Percentiles rank a stretch among this genome's conserved stretches.
Evolutionary conservation across 352 stramenopile genomes (phyloP).

Genomic region (Globisporangium yorkense): DNA sequence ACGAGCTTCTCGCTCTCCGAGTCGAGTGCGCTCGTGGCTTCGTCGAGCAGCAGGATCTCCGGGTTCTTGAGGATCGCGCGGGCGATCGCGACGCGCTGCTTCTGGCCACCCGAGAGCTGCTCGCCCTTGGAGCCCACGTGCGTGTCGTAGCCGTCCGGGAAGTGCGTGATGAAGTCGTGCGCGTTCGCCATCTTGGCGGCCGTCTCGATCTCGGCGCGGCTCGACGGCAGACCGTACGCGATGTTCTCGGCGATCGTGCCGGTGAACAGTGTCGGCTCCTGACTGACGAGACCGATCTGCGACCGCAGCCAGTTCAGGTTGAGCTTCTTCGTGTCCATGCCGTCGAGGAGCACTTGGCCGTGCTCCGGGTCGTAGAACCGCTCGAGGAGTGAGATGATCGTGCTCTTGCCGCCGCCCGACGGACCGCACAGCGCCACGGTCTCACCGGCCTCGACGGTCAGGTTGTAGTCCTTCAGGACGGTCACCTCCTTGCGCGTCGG

Average conservation of each 20-base stretch:
- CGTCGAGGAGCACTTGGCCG: conserved; percentile 18
- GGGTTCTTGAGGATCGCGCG: conserved; percentile 45
- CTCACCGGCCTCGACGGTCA: conserved; percentile 17
- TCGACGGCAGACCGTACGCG: conserved; percentile 28
- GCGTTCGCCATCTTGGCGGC: conserved; percentile 83
- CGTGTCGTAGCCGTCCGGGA: conserved; percentile 85
- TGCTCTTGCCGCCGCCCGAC: conserved; percentile 25
- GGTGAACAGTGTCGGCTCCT: conserved; percentile 66
- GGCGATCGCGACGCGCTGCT: conserved; percentile 91
- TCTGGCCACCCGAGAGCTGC: conserved; percentile 88
- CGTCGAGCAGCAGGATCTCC: conserved; percentile 29
- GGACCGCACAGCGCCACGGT: conserved; percentile 23
- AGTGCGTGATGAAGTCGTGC: conserved; percentile 78
- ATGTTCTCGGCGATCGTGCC: conserved; percentile 44
- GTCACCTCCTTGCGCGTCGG: conserved; percentile 17
- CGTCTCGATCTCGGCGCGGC: conserved; percentile 44
- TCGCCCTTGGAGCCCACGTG: conserved; percentile 61
- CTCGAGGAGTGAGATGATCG: conserved; percentile 23
- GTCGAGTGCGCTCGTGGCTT: conserved; percentile 28
- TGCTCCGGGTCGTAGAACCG: conserved; percentile 24
- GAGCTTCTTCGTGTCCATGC: conserved; percentile 14
- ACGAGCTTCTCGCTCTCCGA: conserved; percentile 24
- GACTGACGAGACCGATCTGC: conserved; percentile 30
- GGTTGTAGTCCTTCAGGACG: conserved; percentile 15
- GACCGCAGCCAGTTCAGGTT: conserved; percentile 22